phyloP scores from a whole-genome alignment of 768 basidiomycete genomes.

The Lactifluus echinatus region DNA sequence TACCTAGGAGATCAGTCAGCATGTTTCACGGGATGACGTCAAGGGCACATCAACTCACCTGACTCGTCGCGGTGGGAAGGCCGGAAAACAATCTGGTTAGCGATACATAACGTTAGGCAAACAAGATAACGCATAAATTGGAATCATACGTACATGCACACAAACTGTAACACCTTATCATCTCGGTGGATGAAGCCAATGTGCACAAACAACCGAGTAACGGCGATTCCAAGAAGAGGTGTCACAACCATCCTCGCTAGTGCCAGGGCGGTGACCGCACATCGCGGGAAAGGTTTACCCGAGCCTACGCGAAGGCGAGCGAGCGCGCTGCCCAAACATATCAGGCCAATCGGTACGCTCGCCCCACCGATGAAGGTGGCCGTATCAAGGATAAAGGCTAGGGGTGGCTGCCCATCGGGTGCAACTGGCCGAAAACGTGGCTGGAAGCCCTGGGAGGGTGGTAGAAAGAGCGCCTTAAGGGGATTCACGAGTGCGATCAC shows the following conservation, averaged over 20 bases:
- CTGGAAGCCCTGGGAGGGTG: constrained; percentile 36
- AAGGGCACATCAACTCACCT: not conserved
- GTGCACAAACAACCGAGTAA: constrained; percentile 40
- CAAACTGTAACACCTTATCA: constrained; percentile 53
- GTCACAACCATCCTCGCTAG: constrained; percentile 46
- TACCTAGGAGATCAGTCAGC: constrained; percentile 32
- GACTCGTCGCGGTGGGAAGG: constrained; percentile 17
- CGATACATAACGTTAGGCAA: constrained; percentile 58
- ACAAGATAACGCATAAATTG: constrained; percentile 44
- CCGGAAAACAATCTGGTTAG: constrained; percentile 21
- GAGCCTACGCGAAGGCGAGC: constrained; percentile 48
- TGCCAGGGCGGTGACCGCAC: constrained; percentile 46
- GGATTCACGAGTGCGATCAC: constrained; percentile 46
- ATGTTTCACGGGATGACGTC: not conserved
- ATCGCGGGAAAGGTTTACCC: constrained; percentile 37
- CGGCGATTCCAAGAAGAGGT: constrained; percentile 53
- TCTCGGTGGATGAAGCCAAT: constrained; percentile 39
- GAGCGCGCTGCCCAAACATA: constrained; percentile 54
- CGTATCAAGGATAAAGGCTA: constrained; percentile 51
- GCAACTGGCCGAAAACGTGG: constrained; percentile 30
- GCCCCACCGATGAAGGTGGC: constrained; percentile 52
- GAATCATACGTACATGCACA: constrained; percentile 49
- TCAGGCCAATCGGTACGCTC: constrained; percentile 53
- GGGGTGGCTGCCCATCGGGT: constrained; percentile 61
- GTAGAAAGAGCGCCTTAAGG: constrained; percentile 54